Evolutionary conservation across 768 basidiomycete species (phyloP), one percentile per base, ranked within the genome.

Genomic region (Suillus fuscotomentosus): DNA sequence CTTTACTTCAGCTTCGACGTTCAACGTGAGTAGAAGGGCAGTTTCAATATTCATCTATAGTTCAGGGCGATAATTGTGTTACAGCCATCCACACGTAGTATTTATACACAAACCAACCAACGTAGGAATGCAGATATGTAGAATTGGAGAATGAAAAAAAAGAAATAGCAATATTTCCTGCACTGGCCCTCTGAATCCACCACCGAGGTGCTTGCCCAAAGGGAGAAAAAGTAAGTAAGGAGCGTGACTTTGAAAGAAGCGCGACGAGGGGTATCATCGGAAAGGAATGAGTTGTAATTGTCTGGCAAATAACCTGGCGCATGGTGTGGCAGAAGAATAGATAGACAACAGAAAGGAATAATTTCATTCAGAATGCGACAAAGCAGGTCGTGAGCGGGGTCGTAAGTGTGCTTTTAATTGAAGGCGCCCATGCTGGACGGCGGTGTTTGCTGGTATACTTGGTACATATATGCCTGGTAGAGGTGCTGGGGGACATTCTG

Each of bases 381-480:
- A 71, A 78, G 75, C 71, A 71, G 70, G 78, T 85, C 85, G 70
- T 86, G 73, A 81, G 69, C 68, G 65, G 70, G 45, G 72, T 78
- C 77, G 75, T 78, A 60, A 63, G 48, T 60, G 36, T 41, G 51
- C 14, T 61, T 70, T 88, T 80, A 89, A 68, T 88, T 88, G 84
- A 88, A 94, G 60, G 88, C 73, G 71, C 91, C 90, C 87, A 92
- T 90, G 64, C 77, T 77, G 76, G 90, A 89, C 68, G 86, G 85
- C 24, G 88, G 85, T 68, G 84, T 88, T 77, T 90, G 88, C 75
- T 90, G 90, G 77, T 93, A 93, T 74, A 90, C 81, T 77, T 89
- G 88, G 73, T 92, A 92, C 90, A 92, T 88, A 80, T 92, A 93
- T 64, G 87, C 83, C 76, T 90, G 87, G 74, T 92, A 92, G 67